Evolutionary conservation across 768 basidiomycete species (phyloP).

Genomic region (Boletus rubropictus): DNA sequence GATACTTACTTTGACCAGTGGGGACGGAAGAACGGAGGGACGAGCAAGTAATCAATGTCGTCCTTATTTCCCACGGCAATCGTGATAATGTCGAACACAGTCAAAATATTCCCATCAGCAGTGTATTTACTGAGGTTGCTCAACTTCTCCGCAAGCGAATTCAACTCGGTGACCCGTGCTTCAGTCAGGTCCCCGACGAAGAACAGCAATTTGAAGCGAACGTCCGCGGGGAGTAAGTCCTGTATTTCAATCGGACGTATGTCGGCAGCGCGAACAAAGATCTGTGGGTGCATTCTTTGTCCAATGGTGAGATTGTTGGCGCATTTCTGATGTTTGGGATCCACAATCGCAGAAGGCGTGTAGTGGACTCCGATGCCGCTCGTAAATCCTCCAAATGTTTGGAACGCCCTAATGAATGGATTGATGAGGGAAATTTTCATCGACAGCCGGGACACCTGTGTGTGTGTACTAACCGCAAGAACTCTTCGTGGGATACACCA

Average conservation of each 20-base stretch:
- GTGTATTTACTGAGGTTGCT: slow-evolving; percentile 27
- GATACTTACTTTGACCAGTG: slow-evolving; percentile 41
- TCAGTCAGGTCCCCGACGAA: slow-evolving; percentile 30
- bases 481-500: slow-evolving; percentile 32
- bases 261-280: slow-evolving; percentile 34
- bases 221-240: slow-evolving; percentile 36
- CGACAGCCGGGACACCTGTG: not conserved
- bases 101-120: slow-evolving; percentile 13
- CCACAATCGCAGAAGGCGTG: slow-evolving; percentile 32
- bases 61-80: slow-evolving; percentile 29
- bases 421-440: not conserved
- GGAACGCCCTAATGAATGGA: slow-evolving; percentile 28
- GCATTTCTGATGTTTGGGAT: slow-evolving; percentile 25
- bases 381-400: slow-evolving; percentile 35
- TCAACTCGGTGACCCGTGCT: slow-evolving; percentile 17
- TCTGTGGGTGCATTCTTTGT: slow-evolving; percentile 34
- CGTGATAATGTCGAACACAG: slow-evolving; percentile 31
- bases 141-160: slow-evolving; percentile 26
- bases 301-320: slow-evolving; percentile 34
- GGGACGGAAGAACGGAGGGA: slow-evolving; percentile 32
- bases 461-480: slow-evolving; percentile 26
- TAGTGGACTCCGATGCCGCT: slow-evolving; percentile 40
- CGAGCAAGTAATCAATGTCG: slow-evolving; percentile 28
- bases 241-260: slow-evolving; percentile 35
- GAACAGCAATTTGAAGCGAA: slow-evolving; percentile 35